These are phyloP conservation scores for Hirsutella minnesotensis DNA, from an alignment of 2,329 filamentous ascomycete species.

Conservation along the genomic window DNA sequence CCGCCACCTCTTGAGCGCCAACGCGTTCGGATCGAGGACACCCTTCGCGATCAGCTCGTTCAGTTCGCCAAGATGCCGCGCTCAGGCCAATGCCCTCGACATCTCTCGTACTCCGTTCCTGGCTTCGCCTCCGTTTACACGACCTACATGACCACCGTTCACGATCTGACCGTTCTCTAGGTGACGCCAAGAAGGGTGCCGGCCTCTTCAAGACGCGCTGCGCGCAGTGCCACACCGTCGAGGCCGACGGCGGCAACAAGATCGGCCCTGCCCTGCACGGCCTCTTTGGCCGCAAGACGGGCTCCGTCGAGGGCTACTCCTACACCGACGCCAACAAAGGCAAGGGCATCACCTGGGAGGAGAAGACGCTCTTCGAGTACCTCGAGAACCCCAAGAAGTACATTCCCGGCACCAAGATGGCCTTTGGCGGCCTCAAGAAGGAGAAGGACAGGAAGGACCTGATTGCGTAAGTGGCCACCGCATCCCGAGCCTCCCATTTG, in stretches of 20 bases:
- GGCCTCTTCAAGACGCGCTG: conserved; percentile 99
- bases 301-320: conserved; percentile 80
- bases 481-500: neutral
- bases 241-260: conserved; percentile 88
- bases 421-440: conserved; percentile 99
- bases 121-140: too few species aligned
- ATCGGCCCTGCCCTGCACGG: conserved; percentile 94
- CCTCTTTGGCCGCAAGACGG: conserved; percentile 93
- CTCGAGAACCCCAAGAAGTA: conserved; percentile 99
- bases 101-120: too few species aligned
- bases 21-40: too few species aligned
- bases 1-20: too few species aligned
- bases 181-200: conserved; percentile 92
- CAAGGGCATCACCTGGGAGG: conserved; percentile 82
- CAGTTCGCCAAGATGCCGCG: too few species aligned
- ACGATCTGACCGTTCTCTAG: conserved; percentile 28
- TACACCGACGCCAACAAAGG: conserved; percentile 99
- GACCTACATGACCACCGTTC: too few species aligned
- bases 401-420: conserved; percentile 99
- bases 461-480: conserved; percentile 65
- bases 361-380: conserved; percentile 85
- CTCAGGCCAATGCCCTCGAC: too few species aligned
- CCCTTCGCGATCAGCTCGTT: too few species aligned
- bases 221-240: conserved; percentile 96
- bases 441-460: conserved; percentile 98